Evolutionary conservation across 495 filamentous ascomycete species (phyloP).

Genomic region (Endocarpon pusillum): DNA sequence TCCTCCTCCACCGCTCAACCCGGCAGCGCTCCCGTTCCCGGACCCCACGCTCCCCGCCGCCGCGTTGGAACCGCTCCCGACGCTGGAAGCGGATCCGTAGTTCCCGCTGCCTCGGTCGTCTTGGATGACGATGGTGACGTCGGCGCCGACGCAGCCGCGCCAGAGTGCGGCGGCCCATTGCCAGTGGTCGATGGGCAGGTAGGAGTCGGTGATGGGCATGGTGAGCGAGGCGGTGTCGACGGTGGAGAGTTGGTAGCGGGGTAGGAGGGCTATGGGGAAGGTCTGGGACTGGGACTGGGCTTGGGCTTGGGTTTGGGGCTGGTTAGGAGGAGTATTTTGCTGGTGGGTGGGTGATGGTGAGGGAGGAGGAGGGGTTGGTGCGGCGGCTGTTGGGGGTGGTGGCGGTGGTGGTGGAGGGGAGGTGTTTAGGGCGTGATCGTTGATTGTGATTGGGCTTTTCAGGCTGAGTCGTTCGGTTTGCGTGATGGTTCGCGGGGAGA

Average conservation of each 20-base stretch:
- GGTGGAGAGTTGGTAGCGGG: slow-evolving; percentile 58
- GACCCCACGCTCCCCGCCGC: too few species aligned
- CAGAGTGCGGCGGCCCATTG: slow-evolving; percentile 95
- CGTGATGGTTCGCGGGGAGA: slow-evolving; percentile 19
- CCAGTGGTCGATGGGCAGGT: slow-evolving; percentile 81
- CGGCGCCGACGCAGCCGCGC: slow-evolving; percentile 72
- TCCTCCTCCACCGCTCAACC: slow-evolving; percentile 18
- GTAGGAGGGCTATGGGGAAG: slow-evolving; percentile 54
- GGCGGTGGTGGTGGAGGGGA: too few species aligned
- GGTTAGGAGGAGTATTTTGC: slow-evolving; percentile 9
- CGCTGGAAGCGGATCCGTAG: too few species aligned
- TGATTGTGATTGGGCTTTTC: too few species aligned
- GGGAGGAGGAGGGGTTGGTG: slow-evolving; percentile 19
- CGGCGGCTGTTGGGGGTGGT: slow-evolving; percentile 20
- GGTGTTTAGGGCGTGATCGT: too few species aligned
- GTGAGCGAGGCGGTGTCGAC: slow-evolving; percentile 55
- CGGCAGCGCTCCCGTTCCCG: slow-evolving; percentile 29
- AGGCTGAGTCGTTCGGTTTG: background rate
- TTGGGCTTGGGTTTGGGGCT: slow-evolving; percentile 8
- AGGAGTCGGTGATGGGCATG: slow-evolving; percentile 60
- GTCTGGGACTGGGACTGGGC: slow-evolving; percentile 2
- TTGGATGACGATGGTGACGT: slow-evolving; percentile 58
- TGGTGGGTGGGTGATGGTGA: slow-evolving; percentile 1
- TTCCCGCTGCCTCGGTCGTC: slow-evolving; percentile 5
- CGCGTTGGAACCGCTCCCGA: background rate